These are phyloP conservation scores for Trichoderma guizhouense DNA, from an alignment of 2,329 filamentous ascomycete species.

Conservation along the genomic window DNA sequence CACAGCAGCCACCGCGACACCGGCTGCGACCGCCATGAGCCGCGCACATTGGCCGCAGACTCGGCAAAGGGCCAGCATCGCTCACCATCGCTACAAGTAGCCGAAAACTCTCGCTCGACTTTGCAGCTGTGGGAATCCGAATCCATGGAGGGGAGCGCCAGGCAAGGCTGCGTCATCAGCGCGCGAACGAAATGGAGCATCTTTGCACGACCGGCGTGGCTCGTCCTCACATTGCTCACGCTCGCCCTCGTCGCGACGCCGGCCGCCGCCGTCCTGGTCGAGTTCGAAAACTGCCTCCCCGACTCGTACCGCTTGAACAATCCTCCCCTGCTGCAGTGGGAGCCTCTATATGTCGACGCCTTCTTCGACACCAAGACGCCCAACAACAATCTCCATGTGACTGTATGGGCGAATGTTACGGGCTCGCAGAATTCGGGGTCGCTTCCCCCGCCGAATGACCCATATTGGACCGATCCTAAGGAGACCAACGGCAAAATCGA, in stretches of 20 bases:
- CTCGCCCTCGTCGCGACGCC: conserved; percentile 38
- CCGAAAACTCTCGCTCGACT: neutral
- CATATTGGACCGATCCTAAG: conserved; percentile 60
- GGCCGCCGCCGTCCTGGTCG: conserved; percentile 62
- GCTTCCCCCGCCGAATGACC: conserved; percentile 58
- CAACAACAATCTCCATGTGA: conserved; percentile 68
- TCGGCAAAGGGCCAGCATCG: neutral
- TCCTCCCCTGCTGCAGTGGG: conserved; percentile 71
- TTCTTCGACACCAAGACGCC: conserved; percentile 61
- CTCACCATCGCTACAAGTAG: neutral
- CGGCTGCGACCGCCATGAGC: conserved; percentile 8
- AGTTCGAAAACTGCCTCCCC: conserved; percentile 80
- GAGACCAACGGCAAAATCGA: conserved; percentile 73
- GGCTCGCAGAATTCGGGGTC: conserved; percentile 59
- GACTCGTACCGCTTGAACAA: conserved; percentile 54
- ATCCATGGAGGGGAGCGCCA: conserved; percentile 3
- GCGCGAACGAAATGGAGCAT: conserved; percentile 3
- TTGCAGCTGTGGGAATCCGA: neutral
- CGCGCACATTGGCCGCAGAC: neutral
- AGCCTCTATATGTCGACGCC: conserved; percentile 71
- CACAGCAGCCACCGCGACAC: neutral
- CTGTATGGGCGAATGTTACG: conserved; percentile 86
- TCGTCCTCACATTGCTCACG: conserved; percentile 39
- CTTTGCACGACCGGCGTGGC: conserved; percentile 24
- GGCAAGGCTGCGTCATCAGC: conserved; percentile 6